These are phyloP conservation scores for Solanum lycopersicoides DNA, from an alignment of 257 asterid genomes.

Conservation along the genomic window DNA sequence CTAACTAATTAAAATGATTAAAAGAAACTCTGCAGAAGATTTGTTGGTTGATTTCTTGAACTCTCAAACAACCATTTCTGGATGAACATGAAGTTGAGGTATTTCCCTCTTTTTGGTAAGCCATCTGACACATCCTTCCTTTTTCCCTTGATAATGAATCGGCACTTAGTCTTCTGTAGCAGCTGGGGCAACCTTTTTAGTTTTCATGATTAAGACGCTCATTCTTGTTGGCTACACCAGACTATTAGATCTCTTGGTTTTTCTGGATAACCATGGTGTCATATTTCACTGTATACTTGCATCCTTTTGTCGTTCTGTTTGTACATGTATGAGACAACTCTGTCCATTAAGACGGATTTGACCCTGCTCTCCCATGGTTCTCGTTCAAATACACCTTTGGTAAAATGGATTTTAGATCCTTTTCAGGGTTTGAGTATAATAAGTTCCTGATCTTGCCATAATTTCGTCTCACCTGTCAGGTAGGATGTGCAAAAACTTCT, in stretches of 20 bases:
- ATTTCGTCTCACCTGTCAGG: background rate
- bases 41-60: background rate
- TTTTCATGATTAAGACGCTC: background rate
- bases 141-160: background rate
- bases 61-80: background rate
- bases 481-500: background rate
- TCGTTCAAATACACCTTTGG: background rate
- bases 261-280: background rate
- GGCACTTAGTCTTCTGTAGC: background rate
- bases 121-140: background rate
- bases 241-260: background rate
- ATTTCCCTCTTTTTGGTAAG: background rate
- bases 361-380: background rate
- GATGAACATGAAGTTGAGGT: background rate
- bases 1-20: background rate
- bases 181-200: background rate
- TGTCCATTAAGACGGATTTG: background rate
- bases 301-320: background rate
- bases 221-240: background rate
- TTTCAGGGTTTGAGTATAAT: background rate
- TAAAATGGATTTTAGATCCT: background rate
- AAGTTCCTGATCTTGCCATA: background rate
- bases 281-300: background rate
- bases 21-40: background rate
- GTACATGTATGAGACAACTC: background rate